A percentile compares a stretch with the other conserved stretches of the same genome.
Evolutionary conservation across 306 rosid genomes (phyloP).

Genomic region (Prunus davidiana): DNA sequence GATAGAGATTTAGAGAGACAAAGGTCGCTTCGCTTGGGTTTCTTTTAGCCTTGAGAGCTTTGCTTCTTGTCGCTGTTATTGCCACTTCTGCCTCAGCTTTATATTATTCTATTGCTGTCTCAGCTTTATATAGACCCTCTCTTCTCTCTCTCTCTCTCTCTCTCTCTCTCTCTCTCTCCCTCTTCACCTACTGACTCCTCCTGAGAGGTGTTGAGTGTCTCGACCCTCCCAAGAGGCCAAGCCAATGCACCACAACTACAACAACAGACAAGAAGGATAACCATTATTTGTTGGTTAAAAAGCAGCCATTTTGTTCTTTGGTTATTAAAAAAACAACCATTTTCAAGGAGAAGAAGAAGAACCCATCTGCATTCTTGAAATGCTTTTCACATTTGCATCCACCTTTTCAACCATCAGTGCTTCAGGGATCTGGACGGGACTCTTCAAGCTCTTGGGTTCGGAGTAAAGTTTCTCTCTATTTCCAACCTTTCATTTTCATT

Average conservation of each 20-base stretch:
- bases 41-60: constrained; percentile 9
- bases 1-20: constrained; percentile 10
- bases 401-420: constrained; percentile 8
- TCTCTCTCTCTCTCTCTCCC: background rate
- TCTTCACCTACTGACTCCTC: background rate
- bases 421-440: constrained; percentile 35
- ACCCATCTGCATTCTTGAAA: constrained; percentile 13
- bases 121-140: background rate
- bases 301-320: background rate
- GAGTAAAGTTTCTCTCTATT: constrained; percentile 16
- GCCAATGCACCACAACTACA: constrained; percentile 12
- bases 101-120: background rate
- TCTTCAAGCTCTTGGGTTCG: background rate
- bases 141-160: no score
- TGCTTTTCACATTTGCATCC: constrained; percentile 24
- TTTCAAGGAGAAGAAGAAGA: constrained; percentile 2
- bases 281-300: background rate
- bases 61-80: constrained; percentile 19
- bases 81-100: constrained; percentile 12
- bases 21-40: constrained; percentile 21
- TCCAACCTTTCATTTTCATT: constrained; percentile 18
- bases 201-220: background rate
- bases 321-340: background rate
- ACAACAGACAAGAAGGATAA: background rate
- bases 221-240: background rate